Evolutionary conservation across 805 yeast species (phyloP).

Genomic region (Pichia insulana): DNA sequence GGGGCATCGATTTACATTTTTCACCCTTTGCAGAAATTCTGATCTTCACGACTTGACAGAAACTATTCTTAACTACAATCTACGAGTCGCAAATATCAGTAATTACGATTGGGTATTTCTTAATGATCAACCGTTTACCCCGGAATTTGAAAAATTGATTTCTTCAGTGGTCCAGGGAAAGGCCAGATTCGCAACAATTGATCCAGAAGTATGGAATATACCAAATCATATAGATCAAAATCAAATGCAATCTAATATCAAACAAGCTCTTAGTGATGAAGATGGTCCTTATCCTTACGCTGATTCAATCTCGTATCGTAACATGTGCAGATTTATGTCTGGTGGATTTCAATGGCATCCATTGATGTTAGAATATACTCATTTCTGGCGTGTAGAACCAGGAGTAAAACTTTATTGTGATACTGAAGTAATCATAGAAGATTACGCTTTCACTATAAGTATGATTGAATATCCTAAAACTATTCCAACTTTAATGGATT

Average conservation of each 20-base stretch:
- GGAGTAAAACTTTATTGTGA: conserved; percentile 71
- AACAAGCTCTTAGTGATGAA: conserved; percentile 15
- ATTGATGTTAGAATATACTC: conserved; percentile 59
- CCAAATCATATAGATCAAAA: conserved; percentile 34
- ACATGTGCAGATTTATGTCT: conserved; percentile 84
- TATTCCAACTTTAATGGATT: conserved; percentile 43
- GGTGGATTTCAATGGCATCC: conserved; percentile 77
- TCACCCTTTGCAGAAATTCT: conserved; percentile 60
- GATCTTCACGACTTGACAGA: conserved; percentile 51
- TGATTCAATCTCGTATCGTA: conserved; percentile 56
- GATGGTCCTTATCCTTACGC: conserved; percentile 49
- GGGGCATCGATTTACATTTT: conserved; percentile 42
- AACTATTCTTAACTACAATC: conserved; percentile 56
- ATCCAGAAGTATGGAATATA: conserved; percentile 57
- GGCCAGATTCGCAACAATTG: conserved; percentile 55
- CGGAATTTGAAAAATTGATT: conserved; percentile 44
- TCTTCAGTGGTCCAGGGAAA: conserved; percentile 47
- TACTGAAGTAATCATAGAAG: conserved; percentile 33
- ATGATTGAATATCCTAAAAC: conserved; percentile 64
- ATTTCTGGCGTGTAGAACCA: conserved; percentile 93
- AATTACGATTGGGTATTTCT: conserved; percentile 76
- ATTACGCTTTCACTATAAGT: conserved; percentile 68
- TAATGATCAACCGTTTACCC: conserved; percentile 57
- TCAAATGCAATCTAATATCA: conserved; percentile 16
- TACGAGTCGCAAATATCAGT: conserved; percentile 51